Percentiles rank a stretch among this genome's conserved stretches.
Evolutionary conservation across 2,329 filamentous ascomycete species (phyloP).

Genomic region (Raffaelea albimanens): DNA sequence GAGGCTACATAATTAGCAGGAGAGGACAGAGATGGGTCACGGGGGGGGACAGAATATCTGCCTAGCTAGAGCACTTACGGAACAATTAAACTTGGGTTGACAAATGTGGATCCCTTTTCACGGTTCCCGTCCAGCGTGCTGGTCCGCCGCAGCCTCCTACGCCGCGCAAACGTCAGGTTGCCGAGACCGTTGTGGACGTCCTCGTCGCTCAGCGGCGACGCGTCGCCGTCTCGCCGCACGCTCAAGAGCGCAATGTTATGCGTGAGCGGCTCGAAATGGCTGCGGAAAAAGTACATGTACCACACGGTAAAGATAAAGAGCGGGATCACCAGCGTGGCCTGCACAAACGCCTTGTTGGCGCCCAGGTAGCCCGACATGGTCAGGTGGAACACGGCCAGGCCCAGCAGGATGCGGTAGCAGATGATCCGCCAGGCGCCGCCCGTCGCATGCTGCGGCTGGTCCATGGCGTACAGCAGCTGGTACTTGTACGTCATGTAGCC

Average conservation of each 20-base stretch:
- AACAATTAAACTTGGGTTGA: slow-evolving; percentile 65
- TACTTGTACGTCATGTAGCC: slow-evolving; percentile 94
- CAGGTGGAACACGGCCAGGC: slow-evolving; percentile 79
- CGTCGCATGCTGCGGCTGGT: slow-evolving; percentile 88
- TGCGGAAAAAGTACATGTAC: slow-evolving; percentile 76
- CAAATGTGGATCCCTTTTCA: slow-evolving; percentile 60
- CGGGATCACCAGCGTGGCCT: slow-evolving; percentile 65
- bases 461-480: slow-evolving; percentile 96
- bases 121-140: slow-evolving; percentile 64
- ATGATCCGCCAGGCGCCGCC: slow-evolving; percentile 96
- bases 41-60: slow-evolving; percentile 28
- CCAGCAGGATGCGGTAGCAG: slow-evolving; percentile 80
- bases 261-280: slow-evolving; percentile 79
- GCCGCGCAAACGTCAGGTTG: slow-evolving; percentile 21
- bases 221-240: slow-evolving; percentile 57
- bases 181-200: slow-evolving; percentile 25
- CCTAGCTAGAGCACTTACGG: slow-evolving; percentile 41
- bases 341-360: slow-evolving; percentile 60
- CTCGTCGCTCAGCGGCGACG: slow-evolving; percentile 32
- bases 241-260: slow-evolving; percentile 86
- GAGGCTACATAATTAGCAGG: slow-evolving; percentile 34
- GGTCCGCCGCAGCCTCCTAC: slow-evolving; percentile 32
- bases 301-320: slow-evolving; percentile 73
- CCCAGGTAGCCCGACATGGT: slow-evolving; percentile 85
- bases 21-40: slow-evolving; percentile 35